These are phyloP conservation scores for Aegilops umbellulata DNA, from an alignment of 176 grass and related monocot genomes.

Conservation along the genomic window DNA sequence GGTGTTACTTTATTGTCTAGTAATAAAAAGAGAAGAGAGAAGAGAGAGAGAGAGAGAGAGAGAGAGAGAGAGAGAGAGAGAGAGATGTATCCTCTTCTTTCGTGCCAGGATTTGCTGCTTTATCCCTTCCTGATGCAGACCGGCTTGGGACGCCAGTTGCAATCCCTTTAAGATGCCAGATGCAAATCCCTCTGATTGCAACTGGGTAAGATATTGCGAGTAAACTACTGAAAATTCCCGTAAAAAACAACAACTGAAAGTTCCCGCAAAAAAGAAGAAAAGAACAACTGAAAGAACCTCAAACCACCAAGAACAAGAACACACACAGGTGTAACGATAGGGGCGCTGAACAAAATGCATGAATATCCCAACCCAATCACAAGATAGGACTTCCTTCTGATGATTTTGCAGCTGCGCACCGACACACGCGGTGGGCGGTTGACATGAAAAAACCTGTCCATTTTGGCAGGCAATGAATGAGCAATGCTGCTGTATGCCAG, in stretches of 20 bases:
- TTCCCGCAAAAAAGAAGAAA: no score
- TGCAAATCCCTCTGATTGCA: not conserved
- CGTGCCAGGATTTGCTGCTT: not conserved
- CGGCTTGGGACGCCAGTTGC: not conserved
- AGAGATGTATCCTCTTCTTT: not conserved
- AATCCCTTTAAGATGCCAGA: not conserved
- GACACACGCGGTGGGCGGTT: no score
- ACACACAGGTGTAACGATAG: no score
- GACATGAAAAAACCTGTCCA: not conserved
- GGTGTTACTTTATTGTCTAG: no score
- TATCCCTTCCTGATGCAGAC: not conserved
- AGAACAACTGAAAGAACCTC: no score
- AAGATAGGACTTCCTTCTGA: not conserved
- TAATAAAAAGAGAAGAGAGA: not conserved
- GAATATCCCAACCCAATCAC: not conserved
- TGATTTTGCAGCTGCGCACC: no score
- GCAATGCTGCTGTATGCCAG: not conserved
- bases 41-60: not conserved
- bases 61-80: not conserved
- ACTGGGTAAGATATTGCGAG: no score
- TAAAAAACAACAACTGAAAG: no score
- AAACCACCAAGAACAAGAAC: no score
- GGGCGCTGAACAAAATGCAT: no score
- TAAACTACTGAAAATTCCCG: no score
- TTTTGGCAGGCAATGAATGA: constrained; percentile 2